Conservation (phyloP, 805 yeast genomes). For the Lachancea meyersii region DNA sequence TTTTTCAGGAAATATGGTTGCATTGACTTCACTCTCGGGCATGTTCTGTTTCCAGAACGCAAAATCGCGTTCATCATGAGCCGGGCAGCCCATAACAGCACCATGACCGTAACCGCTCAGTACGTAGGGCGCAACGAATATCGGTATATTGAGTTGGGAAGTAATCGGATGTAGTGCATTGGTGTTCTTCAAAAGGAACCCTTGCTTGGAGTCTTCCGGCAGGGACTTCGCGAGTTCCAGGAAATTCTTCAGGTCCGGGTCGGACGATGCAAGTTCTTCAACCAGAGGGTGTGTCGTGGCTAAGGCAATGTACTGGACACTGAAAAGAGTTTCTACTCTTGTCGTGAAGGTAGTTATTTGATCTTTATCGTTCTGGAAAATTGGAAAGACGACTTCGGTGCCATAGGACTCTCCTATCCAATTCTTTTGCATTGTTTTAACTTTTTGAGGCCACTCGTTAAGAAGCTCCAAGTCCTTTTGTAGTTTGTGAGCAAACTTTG, state of each 20-base stretch:
- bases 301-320: conserved; percentile 78
- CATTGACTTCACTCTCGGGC: conserved; percentile 38
- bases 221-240: conserved; percentile 35
- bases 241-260: conserved; percentile 42
- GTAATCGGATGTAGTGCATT: conserved; percentile 55
- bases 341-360: conserved; percentile 67
- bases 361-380: conserved; percentile 13
- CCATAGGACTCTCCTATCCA: conserved; percentile 94
- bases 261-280: conserved; percentile 31
- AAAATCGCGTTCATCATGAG: conserved; percentile 79
- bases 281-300: conserved; percentile 66
- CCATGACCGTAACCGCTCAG: conserved; percentile 66
- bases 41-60: conserved; percentile 70
- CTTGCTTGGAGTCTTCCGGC: conserved; percentile 50
- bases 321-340: conserved; percentile 79
- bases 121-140: conserved; percentile 89
- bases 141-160: conserved; percentile 46
- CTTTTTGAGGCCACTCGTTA: conserved; percentile 80
- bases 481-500: conserved; percentile 67
- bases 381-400: conserved; percentile 54
- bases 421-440: conserved; percentile 81
- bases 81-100: conserved; percentile 98
- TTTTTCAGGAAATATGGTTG: conserved; percentile 42
- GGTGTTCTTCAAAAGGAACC: conserved; percentile 44
- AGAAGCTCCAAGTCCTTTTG: conserved; percentile 57